Conservation (phyloP, 129 eudicot species). For the Flaveria trinervia region DNA sequence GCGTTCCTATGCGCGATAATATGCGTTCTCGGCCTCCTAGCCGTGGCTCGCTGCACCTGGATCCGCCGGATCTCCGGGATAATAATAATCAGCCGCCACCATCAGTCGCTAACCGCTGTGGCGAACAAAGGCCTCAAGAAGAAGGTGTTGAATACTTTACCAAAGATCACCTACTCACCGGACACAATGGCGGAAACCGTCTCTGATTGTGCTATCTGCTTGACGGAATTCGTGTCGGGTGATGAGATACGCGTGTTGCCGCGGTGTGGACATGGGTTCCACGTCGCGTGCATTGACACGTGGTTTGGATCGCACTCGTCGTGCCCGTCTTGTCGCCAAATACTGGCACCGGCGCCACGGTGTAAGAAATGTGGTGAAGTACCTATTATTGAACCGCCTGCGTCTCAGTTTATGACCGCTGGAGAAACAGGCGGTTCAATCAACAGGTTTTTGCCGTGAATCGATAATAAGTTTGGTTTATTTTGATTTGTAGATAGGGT, state of each 20-base stretch:
- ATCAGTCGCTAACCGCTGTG: conserved; percentile 35
- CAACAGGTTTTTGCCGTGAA: conserved; percentile 17
- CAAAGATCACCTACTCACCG: conserved; percentile 50
- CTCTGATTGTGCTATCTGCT: conserved; percentile 72
- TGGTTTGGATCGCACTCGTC: conserved; percentile 87
- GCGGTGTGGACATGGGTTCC: conserved; percentile 74
- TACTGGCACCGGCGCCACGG: conserved; percentile 46
- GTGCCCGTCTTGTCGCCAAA: conserved; percentile 79
- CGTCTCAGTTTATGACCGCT: not conserved
- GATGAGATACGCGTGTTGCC: conserved; percentile 71
- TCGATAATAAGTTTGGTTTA: not conserved
- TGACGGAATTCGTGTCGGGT: conserved; percentile 65
- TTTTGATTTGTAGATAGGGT: conserved; percentile 19
- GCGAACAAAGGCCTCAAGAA: conserved; percentile 80
- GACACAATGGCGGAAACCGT: conserved; percentile 36
- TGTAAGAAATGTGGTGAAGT: conserved; percentile 69
- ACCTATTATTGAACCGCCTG: conserved; percentile 22
- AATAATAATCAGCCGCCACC: conserved; percentile 18
- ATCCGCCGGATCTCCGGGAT: conserved; percentile 57
- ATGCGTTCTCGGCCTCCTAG: conserved; percentile 83
- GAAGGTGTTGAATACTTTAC: conserved; percentile 58
- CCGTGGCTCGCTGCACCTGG: conserved; percentile 88
- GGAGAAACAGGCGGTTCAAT: conserved; percentile 24
- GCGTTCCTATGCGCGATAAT: conserved; percentile 78
- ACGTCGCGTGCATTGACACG: conserved; percentile 66